phyloP scores from a whole-genome alignment of 2,329 filamentous ascomycete genomes.

The Claviceps maximensis region DNA sequence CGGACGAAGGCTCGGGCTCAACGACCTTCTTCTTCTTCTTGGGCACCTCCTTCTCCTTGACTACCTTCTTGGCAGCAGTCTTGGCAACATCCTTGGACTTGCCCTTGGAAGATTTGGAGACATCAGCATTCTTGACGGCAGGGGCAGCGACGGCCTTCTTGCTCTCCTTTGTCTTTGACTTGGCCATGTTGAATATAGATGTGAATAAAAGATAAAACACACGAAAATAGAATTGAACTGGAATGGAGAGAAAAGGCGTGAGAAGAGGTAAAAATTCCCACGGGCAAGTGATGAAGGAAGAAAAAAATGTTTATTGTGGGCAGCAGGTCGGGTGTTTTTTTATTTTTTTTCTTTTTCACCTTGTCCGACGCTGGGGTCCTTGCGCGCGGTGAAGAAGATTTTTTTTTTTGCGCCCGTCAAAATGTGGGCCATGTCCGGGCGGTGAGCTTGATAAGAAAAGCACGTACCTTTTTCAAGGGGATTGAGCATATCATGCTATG shows the following conservation, averaged over 20 bases:
- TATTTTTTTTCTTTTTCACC: conserved; percentile 10
- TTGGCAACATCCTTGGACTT: conserved; percentile 58
- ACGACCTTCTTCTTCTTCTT: conserved; percentile 37
- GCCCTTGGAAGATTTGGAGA: conserved; percentile 54
- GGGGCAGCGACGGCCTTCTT: conserved; percentile 39
- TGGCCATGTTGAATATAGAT: conserved; percentile 38
- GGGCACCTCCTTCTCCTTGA: conserved; percentile 28
- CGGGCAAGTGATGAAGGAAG: not conserved
- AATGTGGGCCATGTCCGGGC: conserved; percentile 21
- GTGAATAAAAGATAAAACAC: not conserved
- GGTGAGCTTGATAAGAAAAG: conserved; percentile 16
- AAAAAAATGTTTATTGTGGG: conserved; percentile 4
- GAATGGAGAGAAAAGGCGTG: not conserved
- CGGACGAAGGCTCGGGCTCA: conserved; percentile 28
- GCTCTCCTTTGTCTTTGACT: conserved; percentile 46
- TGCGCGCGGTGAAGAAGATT: conserved; percentile 6
- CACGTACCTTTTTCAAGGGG: not conserved
- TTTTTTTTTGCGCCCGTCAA: conserved; percentile 21
- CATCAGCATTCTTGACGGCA: conserved; percentile 50
- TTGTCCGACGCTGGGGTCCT: conserved; percentile 3
- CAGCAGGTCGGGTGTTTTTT: conserved; percentile 7
- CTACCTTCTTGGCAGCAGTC: conserved; percentile 38
- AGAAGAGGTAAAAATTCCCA: not conserved
- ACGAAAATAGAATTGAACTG: not conserved
- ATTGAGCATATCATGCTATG: not conserved